Conservation (phyloP, 179 eudicot species). For the Spinacia oleracea region DNA sequence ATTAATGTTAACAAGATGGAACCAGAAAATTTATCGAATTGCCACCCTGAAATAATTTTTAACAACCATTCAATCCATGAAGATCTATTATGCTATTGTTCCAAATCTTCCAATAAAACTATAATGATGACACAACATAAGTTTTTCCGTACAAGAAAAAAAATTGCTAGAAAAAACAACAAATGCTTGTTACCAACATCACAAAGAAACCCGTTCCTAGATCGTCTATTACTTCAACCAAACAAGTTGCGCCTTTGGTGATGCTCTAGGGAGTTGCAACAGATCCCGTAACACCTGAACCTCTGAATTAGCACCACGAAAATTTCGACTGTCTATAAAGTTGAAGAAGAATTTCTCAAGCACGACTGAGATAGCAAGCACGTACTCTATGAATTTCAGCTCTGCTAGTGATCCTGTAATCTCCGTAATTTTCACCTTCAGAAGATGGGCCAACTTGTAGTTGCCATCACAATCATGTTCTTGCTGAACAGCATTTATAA, state of each 20-base stretch:
- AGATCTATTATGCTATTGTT: too few species aligned
- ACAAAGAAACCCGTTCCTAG: not conserved
- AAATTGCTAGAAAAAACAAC: too few species aligned
- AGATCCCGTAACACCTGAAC: not conserved
- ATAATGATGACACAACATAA: too few species aligned
- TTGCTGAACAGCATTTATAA: not conserved
- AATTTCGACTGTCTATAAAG: too few species aligned
- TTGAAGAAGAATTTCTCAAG: not conserved
- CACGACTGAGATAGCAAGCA: not conserved
- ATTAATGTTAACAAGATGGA: too few species aligned
- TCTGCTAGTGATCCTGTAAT: conserved; percentile 20
- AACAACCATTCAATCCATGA: too few species aligned
- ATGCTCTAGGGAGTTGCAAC: not conserved
- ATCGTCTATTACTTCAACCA: not conserved
- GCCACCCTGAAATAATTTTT: too few species aligned
- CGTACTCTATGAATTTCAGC: conserved; percentile 10
- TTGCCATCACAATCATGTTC: not conserved
- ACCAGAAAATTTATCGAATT: too few species aligned
- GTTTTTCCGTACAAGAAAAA: too few species aligned
- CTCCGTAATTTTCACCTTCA: not conserved
- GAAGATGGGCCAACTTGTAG: not conserved
- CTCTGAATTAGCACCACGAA: not conserved
- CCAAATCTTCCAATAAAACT: too few species aligned
- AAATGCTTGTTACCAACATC: too few species aligned
- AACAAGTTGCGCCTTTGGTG: not conserved